Percentiles rank a stretch among this genome's conserved stretches.
These are phyloP conservation scores for Colletotrichum karsti DNA, from an alignment of 2,329 filamentous ascomycete species.

Conservation along the genomic window DNA sequence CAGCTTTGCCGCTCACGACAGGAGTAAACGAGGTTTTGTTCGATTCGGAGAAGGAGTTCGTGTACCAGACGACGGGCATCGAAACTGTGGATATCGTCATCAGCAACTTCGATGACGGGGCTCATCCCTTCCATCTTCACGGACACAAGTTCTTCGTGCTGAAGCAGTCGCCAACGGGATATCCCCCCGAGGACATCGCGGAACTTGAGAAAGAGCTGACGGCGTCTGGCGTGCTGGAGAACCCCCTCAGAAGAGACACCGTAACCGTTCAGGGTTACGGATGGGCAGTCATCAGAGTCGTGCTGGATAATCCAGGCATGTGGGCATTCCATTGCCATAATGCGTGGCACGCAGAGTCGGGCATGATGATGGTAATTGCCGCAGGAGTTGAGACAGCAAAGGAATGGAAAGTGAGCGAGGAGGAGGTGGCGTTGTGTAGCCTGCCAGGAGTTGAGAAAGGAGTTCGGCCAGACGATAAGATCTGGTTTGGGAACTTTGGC, in stretches of 20 bases:
- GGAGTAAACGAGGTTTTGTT: conserved; percentile 41
- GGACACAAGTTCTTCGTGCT: conserved; percentile 64
- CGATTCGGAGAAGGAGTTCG: conserved; percentile 31
- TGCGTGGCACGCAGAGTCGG: conserved; percentile 65
- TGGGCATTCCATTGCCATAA: conserved; percentile 70
- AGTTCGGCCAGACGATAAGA: conserved; percentile 42
- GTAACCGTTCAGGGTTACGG: conserved; percentile 62
- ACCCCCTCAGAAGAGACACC: conserved; percentile 49
- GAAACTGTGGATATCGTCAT: conserved; percentile 37
- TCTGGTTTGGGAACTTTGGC: conserved; percentile 44
- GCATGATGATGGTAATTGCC: conserved; percentile 67
- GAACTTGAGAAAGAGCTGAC: conserved; percentile 36
- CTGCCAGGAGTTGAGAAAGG: conserved; percentile 39
- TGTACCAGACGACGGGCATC: conserved; percentile 10
- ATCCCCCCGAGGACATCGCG: conserved; percentile 37
- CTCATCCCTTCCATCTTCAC: conserved; percentile 63
- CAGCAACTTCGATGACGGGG: conserved; percentile 44
- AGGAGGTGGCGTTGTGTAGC: conserved; percentile 38
- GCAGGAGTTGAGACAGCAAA: conserved; percentile 38
- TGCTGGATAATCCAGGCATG: conserved; percentile 65
- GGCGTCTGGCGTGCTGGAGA: conserved; percentile 31
- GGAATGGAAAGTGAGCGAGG: conserved; percentile 34
- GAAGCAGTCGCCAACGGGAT: conserved; percentile 40
- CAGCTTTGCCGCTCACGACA: conserved; percentile 15
- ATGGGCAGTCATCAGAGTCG: conserved; percentile 62